Base-by-base conservation (phyloP, 768 basidiomycete species). In the Suillus cothurnatus region DNA sequence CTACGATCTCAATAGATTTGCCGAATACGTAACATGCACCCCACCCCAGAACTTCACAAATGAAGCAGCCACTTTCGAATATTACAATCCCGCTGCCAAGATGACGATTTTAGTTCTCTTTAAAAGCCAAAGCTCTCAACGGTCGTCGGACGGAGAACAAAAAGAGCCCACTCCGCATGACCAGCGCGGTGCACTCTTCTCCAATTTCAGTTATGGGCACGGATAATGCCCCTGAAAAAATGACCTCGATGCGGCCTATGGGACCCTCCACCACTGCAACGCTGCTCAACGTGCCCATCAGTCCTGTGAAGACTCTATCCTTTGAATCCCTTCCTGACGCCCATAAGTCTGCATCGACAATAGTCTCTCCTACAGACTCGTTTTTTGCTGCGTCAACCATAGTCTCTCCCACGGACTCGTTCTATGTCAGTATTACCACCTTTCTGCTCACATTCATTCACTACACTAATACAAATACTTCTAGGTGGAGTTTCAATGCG, bases 401-500 rank as follows among this genome's bases (percentile, higher is more conserved):
- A 62, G 15, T 43, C 49, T 55, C 65, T 64, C 17, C 49, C 64
- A 32, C 64, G 21, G 61, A 62, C 15, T 23, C 38, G 57, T 66
- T 66, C 34, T 65, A 67, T 21, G 71, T 72, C 56, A 38, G 70
- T 68, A 28, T 26, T 55, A n/a, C 14, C 45, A 34, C 36, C 38
- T 38, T 34, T 11, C 34, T 28, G 36, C 14, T 55, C 4, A 17
- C 19, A 7, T n/a, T 19, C 6, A 47, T 12, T 23, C 17, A 38
- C 34, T 28, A n/a, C 52, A 69, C 38, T 15, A 26, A 38, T 9
- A 65, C 19, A 32, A 52, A 8, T 55, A 43, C 36, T 43, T 32
- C 50, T 61, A 82, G 79, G 75, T 81, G 21, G 77, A 81, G 21
- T 82, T 80, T 56, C 69, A 73, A 50, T 69, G 69, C 34, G 75